phyloP scores from a whole-genome alignment of 495 filamentous ascomycete species.

The Neurospora pannonica region DNA sequence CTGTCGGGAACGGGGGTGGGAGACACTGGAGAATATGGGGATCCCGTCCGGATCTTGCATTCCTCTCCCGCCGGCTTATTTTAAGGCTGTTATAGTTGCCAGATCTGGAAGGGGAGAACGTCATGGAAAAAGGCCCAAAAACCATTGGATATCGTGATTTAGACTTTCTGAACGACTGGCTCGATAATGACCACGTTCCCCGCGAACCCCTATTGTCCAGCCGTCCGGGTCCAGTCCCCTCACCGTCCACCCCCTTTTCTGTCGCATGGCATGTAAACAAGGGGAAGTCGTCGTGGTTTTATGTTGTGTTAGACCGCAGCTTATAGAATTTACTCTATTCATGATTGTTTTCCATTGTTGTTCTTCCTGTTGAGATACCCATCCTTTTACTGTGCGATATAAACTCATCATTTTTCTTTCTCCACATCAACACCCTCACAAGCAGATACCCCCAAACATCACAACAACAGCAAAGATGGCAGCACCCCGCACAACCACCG shows the following conservation, averaged over 20 bases:
- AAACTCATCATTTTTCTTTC: background rate
- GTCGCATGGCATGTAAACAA: background rate
- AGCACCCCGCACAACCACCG: constrained; percentile 18
- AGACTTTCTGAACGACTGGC: background rate
- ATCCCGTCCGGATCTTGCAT: background rate
- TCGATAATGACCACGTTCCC: background rate
- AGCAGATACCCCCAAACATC: background rate
- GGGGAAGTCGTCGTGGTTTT: background rate
- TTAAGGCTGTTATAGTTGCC: background rate
- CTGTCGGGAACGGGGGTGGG: background rate
- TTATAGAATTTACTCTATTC: background rate
- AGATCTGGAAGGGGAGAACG: background rate
- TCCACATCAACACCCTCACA: too few relatives aligned
- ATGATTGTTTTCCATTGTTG: background rate
- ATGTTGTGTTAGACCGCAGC: background rate
- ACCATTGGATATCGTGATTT: background rate
- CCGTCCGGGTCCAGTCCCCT: background rate
- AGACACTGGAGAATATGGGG: background rate
- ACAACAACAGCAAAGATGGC: background rate
- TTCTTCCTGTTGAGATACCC: background rate
- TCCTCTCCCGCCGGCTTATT: background rate
- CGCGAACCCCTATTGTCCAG: background rate
- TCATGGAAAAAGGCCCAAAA: background rate
- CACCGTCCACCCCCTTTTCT: background rate
- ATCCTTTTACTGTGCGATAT: background rate